phyloP scores from a whole-genome alignment of 257 asterid species.

The Rauvolfia tetraphylla region DNA sequence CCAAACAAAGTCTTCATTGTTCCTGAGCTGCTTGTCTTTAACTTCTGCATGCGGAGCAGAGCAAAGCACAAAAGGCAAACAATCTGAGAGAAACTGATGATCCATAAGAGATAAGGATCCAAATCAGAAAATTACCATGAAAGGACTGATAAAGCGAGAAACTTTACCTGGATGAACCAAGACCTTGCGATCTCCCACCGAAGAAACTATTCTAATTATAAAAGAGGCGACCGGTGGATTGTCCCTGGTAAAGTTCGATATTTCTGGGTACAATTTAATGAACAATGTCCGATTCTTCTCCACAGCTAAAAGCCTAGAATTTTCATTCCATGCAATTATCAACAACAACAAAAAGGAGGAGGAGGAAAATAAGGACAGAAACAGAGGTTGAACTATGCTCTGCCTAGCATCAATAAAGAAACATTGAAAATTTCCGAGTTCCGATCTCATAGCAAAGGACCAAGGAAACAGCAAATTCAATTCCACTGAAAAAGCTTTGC shows the following conservation, averaged over 20 bases:
- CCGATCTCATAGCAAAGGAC: background rate
- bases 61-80: background rate
- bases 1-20: slow-evolving; percentile 85
- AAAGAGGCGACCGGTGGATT: slow-evolving; percentile 90
- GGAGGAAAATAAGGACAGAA: background rate
- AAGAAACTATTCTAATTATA: slow-evolving; percentile 61
- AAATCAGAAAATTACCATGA: background rate
- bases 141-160: background rate
- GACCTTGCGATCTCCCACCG: slow-evolving; percentile 71
- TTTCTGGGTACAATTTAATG: slow-evolving; percentile 73
- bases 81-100: background rate
- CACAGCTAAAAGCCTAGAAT: slow-evolving; percentile 79
- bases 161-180: slow-evolving; percentile 75
- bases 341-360: background rate
- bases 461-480: background rate
- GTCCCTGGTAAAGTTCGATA: slow-evolving; percentile 63
- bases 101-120: background rate
- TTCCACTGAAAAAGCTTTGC: background rate
- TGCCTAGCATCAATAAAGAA: slow-evolving; percentile 1
- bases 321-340: background rate
- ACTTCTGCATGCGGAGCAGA: slow-evolving; percentile 43
- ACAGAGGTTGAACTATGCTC: background rate
- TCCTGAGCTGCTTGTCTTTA: slow-evolving; percentile 71
- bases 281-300: slow-evolving; percentile 74
- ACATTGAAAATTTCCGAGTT: background rate